A percentile compares a stretch with the other conserved stretches of the same genome.
phyloP scores from a whole-genome alignment of 108 stramenopile species.

The Fragilariopsis cylindrus region DNA sequence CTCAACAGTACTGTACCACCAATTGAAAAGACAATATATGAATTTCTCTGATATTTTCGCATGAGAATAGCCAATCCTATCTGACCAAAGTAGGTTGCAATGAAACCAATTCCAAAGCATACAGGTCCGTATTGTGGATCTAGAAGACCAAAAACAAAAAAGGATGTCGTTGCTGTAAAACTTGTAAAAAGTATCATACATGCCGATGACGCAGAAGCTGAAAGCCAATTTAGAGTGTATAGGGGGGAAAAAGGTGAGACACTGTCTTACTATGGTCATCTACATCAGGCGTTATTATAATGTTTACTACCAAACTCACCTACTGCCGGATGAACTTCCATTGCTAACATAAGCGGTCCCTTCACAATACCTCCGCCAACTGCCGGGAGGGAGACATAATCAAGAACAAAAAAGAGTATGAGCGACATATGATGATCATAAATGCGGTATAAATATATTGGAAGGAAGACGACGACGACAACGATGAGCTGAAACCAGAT shows the following conservation, averaged over 20 bases:
- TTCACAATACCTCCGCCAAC: conserved; percentile 91
- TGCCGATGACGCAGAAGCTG: conserved; percentile 77
- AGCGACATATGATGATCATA: background rate
- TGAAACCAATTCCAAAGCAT: conserved; percentile 75
- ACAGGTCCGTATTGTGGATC: conserved; percentile 76
- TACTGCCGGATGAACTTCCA: conserved; percentile 87
- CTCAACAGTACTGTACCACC: conserved; percentile 80
- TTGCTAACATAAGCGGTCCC: conserved; percentile 94
- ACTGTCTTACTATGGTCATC: too few relatives aligned
- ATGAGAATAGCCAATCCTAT: conserved; percentile 70
- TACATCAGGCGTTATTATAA: too few relatives aligned
- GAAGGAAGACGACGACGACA: background rate
- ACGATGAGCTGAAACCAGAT: background rate
- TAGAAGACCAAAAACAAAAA: conserved; percentile 83
- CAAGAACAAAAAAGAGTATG: background rate
- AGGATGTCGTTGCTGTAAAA: conserved; percentile 91
- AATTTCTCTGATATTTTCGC: conserved; percentile 75
- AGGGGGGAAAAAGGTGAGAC: too few relatives aligned
- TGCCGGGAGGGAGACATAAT: background rate
- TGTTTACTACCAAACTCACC: background rate
- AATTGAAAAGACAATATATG: conserved; percentile 91
- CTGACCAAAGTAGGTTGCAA: conserved; percentile 85
- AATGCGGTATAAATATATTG: background rate
- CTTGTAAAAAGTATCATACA: conserved; percentile 95
- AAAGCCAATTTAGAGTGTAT: background rate